These are phyloP conservation scores for Candida sphagnicola DNA, from an alignment of 805 yeast species.

Conservation along the genomic window DNA sequence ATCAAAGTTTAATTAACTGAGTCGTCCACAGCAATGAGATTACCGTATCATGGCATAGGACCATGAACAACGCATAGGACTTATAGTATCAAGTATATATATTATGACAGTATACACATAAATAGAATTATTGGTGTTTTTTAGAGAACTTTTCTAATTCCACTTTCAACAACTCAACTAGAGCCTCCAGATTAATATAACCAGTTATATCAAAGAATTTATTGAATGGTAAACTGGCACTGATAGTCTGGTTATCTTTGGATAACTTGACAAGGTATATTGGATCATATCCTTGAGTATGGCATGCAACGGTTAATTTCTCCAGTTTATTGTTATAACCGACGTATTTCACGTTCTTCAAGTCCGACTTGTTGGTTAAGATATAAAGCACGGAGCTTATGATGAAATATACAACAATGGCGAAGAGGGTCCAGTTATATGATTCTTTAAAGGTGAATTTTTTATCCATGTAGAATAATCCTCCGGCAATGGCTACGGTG, in stretches of 20 bases:
- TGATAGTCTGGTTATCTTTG: conserved; percentile 18
- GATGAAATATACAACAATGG: conserved; percentile 35
- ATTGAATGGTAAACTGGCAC: conserved; percentile 28
- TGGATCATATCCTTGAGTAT: conserved; percentile 44
- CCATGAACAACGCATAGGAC: no score
- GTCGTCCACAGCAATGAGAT: no score
- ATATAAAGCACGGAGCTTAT: conserved; percentile 31
- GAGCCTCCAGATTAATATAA: conserved; percentile 17
- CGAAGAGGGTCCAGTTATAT: conserved; percentile 27
- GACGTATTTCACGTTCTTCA: conserved; percentile 44
- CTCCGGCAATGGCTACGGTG: conserved; percentile 44
- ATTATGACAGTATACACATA: no score
- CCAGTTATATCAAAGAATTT: conserved; percentile 48
- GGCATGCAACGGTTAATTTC: conserved; percentile 37
- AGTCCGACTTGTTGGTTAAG: conserved; percentile 27
- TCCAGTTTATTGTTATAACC: conserved; percentile 34
- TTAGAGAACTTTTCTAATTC: conserved; percentile 11
- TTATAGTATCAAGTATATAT: no score
- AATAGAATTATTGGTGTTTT: conserved; percentile 12
- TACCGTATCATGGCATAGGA: no score
- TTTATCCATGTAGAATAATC: conserved; percentile 47
- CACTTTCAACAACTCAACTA: conserved; percentile 8
- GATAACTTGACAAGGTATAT: conserved; percentile 35
- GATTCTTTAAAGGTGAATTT: conserved; percentile 40
- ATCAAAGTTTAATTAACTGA: no score